A percentile compares a stretch with the other conserved stretches of the same genome.
These are phyloP conservation scores for Loxodes magnus DNA, from an alignment of 73 alveolate species.

Conservation along the genomic window DNA sequence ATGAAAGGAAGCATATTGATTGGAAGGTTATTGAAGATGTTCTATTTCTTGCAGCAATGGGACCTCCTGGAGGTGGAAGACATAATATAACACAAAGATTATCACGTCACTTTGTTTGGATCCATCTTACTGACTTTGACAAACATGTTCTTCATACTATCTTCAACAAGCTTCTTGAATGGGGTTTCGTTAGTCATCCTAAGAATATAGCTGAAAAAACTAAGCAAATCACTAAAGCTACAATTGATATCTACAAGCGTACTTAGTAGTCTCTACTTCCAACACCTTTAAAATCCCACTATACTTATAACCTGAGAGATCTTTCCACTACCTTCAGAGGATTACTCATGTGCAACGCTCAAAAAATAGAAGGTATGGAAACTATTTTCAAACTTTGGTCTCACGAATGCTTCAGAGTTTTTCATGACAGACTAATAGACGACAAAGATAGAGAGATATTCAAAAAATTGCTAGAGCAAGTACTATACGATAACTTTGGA, in stretches of 20 bases:
- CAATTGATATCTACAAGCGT: slow-evolving; percentile 48
- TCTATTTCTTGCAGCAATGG: slow-evolving; percentile 89
- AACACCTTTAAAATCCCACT: slow-evolving; percentile 85
- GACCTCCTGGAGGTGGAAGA: slow-evolving; percentile 99
- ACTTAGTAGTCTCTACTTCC: slow-evolving; percentile 56
- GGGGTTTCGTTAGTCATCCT: slow-evolving; percentile 54
- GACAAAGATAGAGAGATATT: slow-evolving; percentile 57
- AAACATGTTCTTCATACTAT: slow-evolving; percentile 82
- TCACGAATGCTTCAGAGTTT: slow-evolving; percentile 84
- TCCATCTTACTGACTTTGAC: slow-evolving; percentile 82
- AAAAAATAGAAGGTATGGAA: slow-evolving; percentile 34
- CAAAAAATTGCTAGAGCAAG: slow-evolving; percentile 11
- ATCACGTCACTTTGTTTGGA: slow-evolving; percentile 76
- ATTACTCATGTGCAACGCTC: slow-evolving; percentile 49
- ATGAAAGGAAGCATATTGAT: slow-evolving; percentile 80
- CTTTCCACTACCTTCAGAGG: slow-evolving; percentile 80
- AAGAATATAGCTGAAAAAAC: slow-evolving; percentile 64
- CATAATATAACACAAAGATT: slow-evolving; percentile 85
- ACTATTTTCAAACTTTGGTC: slow-evolving; percentile 77
- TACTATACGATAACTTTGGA: slow-evolving; percentile 47
- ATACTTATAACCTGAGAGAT: slow-evolving; percentile 87
- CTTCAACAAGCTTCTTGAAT: slow-evolving; percentile 68
- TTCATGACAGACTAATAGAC: slow-evolving; percentile 77
- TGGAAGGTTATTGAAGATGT: slow-evolving; percentile 79
- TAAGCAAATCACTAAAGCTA: slow-evolving; percentile 37